Conservation (phyloP, 306 rosid genomes). For the Cotoneaster glaucophyllus region DNA sequence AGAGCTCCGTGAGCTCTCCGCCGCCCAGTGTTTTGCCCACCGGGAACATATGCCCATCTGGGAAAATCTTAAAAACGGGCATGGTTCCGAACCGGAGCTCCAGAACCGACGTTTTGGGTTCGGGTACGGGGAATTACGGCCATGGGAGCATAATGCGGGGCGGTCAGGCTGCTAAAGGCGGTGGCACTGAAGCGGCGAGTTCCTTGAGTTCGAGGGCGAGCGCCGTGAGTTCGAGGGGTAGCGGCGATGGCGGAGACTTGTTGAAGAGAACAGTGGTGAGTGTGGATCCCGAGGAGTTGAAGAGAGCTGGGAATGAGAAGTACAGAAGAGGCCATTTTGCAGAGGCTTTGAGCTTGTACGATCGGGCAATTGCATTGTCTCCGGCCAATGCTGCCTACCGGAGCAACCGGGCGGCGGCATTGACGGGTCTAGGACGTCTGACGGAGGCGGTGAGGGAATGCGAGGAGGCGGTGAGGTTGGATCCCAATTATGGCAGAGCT, state of each 20-base stretch:
- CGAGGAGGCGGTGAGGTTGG: conserved; percentile 79
- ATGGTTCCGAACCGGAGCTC: conserved; percentile 45
- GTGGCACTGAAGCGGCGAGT: conserved; percentile 6
- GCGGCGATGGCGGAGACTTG: conserved; percentile 21
- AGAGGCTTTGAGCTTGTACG: conserved; percentile 74
- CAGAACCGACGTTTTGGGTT: conserved; percentile 64
- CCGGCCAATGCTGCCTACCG: conserved; percentile 71
- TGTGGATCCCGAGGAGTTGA: conserved; percentile 76
- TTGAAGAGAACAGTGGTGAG: conserved; percentile 33
- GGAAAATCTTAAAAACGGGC: conserved; percentile 60
- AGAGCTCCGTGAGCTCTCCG: conserved; percentile 63
- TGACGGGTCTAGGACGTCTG: conserved; percentile 63
- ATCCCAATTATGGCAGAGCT: conserved; percentile 76
- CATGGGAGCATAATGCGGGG: conserved; percentile 96
- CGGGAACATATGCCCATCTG: conserved; percentile 92
- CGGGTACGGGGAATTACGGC: conserved; percentile 77
- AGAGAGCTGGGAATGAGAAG: conserved; percentile 76
- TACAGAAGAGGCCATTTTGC: conserved; percentile 62
- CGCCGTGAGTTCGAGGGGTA: neutral
- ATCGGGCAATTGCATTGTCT: conserved; percentile 65
- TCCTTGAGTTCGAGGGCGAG: neutral
- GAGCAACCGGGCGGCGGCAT: conserved; percentile 88
- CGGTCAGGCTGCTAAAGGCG: conserved; percentile 30
- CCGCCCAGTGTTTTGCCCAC: conserved; percentile 58
- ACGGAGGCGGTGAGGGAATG: conserved; percentile 78